A percentile compares a stretch with the other conserved stretches of the same genome.
These are phyloP conservation scores for Bryoglossum gracile DNA, from an alignment of 495 filamentous ascomycete genomes.

Conservation along the genomic window DNA sequence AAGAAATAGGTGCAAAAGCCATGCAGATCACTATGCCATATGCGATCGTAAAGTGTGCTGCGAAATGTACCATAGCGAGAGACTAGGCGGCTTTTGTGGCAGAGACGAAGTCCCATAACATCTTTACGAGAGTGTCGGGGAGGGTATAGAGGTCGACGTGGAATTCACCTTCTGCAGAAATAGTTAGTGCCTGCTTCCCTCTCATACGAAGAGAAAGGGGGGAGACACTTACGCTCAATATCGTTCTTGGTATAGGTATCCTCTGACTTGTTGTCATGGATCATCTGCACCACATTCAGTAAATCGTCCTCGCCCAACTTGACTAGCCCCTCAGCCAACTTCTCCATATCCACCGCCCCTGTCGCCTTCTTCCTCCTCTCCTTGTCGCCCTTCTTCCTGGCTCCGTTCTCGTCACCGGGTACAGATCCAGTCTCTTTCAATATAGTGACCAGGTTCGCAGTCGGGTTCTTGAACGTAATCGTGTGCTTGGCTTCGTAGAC, in stretches of 20 bases:
- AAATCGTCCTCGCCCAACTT: constrained; percentile 83
- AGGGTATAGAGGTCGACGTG: constrained; percentile 96
- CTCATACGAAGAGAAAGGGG: no score
- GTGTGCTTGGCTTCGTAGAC: constrained; percentile 79
- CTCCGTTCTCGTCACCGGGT: constrained; percentile 62
- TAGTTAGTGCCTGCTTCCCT: no score
- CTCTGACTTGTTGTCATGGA: constrained; percentile 88
- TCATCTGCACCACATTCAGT: constrained; percentile 90
- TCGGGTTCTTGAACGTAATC: constrained; percentile 86
- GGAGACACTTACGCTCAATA: constrained; percentile 75
- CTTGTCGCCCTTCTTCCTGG: constrained; percentile 51
- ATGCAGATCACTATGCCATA: no score
- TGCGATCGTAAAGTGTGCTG: no score
- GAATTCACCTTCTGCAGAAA: constrained; percentile 79
- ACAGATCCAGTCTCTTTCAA: constrained; percentile 79
- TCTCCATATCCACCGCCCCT: constrained; percentile 79
- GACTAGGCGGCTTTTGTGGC: neutral
- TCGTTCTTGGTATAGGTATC: constrained; percentile 97
- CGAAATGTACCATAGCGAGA: neutral
- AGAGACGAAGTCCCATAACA: constrained; percentile 91
- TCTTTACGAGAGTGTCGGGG: constrained; percentile 72
- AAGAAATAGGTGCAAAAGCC: neutral
- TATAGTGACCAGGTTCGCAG: constrained; percentile 63
- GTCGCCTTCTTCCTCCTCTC: constrained; percentile 84
- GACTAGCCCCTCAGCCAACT: constrained; percentile 87